A percentile compares a stretch with the other conserved stretches of the same genome.
Evolutionary conservation across 768 basidiomycete genomes (phyloP).

Genomic region (Amyloporia xantha): DNA sequence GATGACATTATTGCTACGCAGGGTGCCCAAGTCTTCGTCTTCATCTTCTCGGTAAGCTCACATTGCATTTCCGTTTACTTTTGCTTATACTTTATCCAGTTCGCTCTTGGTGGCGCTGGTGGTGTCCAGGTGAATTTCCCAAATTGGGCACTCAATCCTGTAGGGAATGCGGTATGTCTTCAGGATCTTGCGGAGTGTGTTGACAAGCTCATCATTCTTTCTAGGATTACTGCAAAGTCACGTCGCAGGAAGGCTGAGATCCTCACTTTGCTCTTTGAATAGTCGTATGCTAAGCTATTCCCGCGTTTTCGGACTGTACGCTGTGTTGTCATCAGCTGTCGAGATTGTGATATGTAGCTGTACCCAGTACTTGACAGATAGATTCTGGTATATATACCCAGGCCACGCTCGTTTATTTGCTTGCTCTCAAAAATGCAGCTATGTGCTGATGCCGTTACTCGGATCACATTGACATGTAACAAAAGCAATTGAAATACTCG

Average conservation of each 20-base stretch:
- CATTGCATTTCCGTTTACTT: not conserved
- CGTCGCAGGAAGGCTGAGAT: not conserved
- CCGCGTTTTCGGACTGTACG: not conserved
- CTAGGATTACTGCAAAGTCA: slow-evolving; percentile 1
- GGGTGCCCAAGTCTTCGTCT: slow-evolving; percentile 3
- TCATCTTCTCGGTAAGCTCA: slow-evolving; percentile 4
- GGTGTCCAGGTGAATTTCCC: not conserved
- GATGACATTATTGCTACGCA: not conserved
- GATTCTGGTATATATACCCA: not conserved
- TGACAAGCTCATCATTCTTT: not conserved
- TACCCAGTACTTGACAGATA: not conserved
- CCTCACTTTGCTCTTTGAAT: not conserved
- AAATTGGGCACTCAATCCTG: not conserved
- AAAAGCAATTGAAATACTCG: too few relatives aligned
- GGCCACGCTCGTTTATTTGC: not conserved
- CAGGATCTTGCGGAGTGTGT: not conserved
- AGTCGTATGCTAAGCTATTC: not conserved
- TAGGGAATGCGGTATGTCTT: not conserved
- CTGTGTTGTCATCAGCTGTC: not conserved
- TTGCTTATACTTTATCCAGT: not conserved
- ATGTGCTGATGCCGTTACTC: too few relatives aligned
- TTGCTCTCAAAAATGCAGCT: too few relatives aligned
- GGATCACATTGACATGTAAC: too few relatives aligned
- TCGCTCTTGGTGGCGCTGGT: slow-evolving; percentile 1
- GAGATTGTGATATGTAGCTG: not conserved